Base-by-base conservation (phyloP, 805 yeast species). In the Candida golubevii region DNA sequence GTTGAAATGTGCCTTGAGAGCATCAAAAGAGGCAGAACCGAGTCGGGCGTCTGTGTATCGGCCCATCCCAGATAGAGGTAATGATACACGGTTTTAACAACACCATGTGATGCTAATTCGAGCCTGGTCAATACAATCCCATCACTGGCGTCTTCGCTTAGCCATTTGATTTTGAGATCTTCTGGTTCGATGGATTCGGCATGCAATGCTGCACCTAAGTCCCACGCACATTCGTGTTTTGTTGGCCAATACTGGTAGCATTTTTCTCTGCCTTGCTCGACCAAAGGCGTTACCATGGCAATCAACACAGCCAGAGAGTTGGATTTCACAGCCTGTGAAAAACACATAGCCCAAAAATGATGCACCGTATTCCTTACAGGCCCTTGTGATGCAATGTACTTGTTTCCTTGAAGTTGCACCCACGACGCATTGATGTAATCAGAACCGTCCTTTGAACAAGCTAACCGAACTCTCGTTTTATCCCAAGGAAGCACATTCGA, bases 351-450 rank as follows among this genome's bases (percentile, higher is more conserved):
- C 84, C 95, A 89, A 57, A 91, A 90, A 61, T 91, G 96, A 15
- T 80, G 81, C 26, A 83, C 74, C 0, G 98, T 91, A 33, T 75
- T 74, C 2, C 60, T 61, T 47, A 86, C 63, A 2, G 99, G 99
- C 2, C 97, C 99, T 62, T 91, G 97, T 1, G 95, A 78, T 0
- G 96, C 97, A 55, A 90, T 86, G 58, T 82, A 85, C n/a, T 48
- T 38, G 35, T 15, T 35, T 33, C 29, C 38, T 26, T 37, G 48
- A 15, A 68, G 45, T 2, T 44, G 35, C 23, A 69, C 57, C 41
- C 60, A 56, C 26, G 72, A 67, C 9, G 76, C 76, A 50, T 71
- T 71, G 32, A 68, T 66, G 48, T 69, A 71, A 49, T 70, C 72
- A 13, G 48, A 45, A 7, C 39, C 46, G 9, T 38, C 46, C 12